A percentile compares a stretch with the other conserved stretches of the same genome.
Evolutionary conservation across 1,284 basidiomycete species (phyloP).

Genomic region (Rhodotorula glutinis): DNA sequence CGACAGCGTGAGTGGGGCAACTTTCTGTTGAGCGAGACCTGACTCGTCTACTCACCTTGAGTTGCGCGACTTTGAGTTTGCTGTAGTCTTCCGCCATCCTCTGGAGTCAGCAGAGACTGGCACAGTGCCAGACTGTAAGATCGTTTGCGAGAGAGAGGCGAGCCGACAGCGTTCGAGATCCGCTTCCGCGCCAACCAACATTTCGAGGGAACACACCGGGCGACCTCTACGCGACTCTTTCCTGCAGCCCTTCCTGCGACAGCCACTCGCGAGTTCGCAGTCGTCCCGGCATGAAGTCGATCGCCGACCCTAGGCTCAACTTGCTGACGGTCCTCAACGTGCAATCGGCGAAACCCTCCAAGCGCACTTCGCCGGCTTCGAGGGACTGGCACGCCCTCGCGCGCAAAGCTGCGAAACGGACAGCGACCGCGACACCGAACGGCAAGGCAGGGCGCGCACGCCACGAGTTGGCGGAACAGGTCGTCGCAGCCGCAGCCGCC

Average conservation of each 20-base stretch:
- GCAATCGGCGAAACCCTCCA: slow-evolving; percentile 57
- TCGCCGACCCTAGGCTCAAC: slow-evolving; percentile 49
- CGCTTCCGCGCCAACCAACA: neutral
- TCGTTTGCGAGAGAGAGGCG: too few species aligned
- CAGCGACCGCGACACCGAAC: slow-evolving; percentile 42
- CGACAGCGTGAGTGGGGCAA: neutral
- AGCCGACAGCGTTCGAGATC: too few species aligned
- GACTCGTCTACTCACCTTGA: slow-evolving; percentile 27
- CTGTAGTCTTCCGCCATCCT: slow-evolving; percentile 3
- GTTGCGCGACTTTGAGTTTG: slow-evolving; percentile 32
- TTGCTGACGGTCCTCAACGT: slow-evolving; percentile 93
- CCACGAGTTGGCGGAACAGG: neutral
- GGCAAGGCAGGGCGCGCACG: slow-evolving; percentile 16
- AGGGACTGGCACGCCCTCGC: slow-evolving; percentile 36
- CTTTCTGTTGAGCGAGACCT: neutral
- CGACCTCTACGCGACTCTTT: too few species aligned
- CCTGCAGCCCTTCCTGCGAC: too few species aligned
- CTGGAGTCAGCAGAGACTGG: too few species aligned
- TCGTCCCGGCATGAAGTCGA: slow-evolving; percentile 6
- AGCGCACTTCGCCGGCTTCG: slow-evolving; percentile 34
- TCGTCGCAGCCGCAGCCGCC: slow-evolving; percentile 1
- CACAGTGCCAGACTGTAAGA: too few species aligned
- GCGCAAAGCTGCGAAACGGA: slow-evolving; percentile 18
- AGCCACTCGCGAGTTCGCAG: too few species aligned
- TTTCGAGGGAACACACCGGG: too few species aligned